These are phyloP conservation scores for Mitragyna speciosa DNA, from an alignment of 257 asterid species.

Conservation along the genomic window DNA sequence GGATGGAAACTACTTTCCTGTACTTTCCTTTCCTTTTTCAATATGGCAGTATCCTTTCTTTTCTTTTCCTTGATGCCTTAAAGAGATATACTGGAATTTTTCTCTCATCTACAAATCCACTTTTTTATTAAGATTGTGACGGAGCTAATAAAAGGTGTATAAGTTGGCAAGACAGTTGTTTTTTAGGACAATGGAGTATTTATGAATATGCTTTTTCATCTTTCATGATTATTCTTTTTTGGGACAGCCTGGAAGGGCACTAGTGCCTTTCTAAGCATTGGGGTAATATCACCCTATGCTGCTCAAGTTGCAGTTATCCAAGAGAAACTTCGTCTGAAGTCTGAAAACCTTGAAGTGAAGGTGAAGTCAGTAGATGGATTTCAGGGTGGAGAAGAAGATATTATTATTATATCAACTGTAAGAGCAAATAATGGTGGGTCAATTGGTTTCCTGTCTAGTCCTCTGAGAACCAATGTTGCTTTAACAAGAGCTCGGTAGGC, in stretches of 20 bases:
- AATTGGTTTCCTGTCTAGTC: constrained; percentile 55
- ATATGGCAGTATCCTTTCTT: too few relatives aligned
- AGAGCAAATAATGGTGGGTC: constrained; percentile 52
- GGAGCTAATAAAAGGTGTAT: too few relatives aligned
- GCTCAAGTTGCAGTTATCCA: constrained; percentile 63
- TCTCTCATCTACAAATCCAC: too few relatives aligned
- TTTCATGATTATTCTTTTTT: background rate
- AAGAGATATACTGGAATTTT: too few relatives aligned
- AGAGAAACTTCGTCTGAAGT: constrained; percentile 34
- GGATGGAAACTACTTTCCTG: too few relatives aligned
- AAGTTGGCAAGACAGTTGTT: too few relatives aligned
- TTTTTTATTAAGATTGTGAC: too few relatives aligned
- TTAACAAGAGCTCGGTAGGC: constrained; percentile 76
- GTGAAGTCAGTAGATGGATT: constrained; percentile 75
- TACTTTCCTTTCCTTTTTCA: too few relatives aligned
- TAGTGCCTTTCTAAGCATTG: constrained; percentile 47
- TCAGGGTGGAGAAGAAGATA: constrained; percentile 78
- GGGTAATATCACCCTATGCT: constrained; percentile 67
- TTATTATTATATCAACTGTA: constrained; percentile 64
- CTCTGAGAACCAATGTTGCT: constrained; percentile 62
- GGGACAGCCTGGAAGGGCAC: constrained; percentile 48
- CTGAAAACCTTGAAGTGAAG: constrained; percentile 38
- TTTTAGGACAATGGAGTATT: too few relatives aligned
- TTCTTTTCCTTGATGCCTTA: too few relatives aligned
- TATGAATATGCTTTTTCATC: too few relatives aligned